Evolutionary conservation across 441 rosid genomes (phyloP), one percentile per base, ranked within the genome.

Genomic region (Breynia disticha): DNA sequence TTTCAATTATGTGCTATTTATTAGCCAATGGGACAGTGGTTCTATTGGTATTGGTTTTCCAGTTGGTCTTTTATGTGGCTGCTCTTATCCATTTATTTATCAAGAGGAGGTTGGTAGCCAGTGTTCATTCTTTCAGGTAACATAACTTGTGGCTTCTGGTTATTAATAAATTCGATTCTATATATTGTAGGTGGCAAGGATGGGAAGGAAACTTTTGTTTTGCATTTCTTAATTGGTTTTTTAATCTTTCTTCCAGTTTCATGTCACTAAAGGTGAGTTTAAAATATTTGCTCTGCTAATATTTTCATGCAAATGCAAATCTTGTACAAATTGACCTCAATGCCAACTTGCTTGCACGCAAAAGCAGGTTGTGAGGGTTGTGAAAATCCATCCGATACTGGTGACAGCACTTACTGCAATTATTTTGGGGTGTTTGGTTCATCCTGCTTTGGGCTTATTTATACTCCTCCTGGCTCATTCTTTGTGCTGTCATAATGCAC

Each of bases 391-490:
- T 69, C 77, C 78, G 17, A 70, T 70, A 50, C 57, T 81, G 42
- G 72, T 83, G 62, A 75, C 80, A 50, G 65, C 83, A 58, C 64
- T 77, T 54, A 70, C 57, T 52, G 88, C 90, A 38, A 74, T 81
- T 75, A 60, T 70, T 59, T 69, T 89, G 70, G 90, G 76, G 42
- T 75, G 79, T 70, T 71, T 86, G 60, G 80, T 93, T 63, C 99
- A 89, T 73, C 97, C 97, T 7, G 93, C 96, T 11, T 74, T 93
- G 76, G 96, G 97, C 69, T 78, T 93, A 59, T 74, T 79, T 55
- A 61, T 80, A 56, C 83, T 86, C 65, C 70, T 85, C 12, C 69
- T 71, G 32, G 77, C 74, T 60, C 90, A 89, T 72, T 87, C 78
- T 53, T 62, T 80, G 22, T 71, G 81, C 70, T 89, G 93, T 76